Evolutionary conservation across 2,329 filamentous ascomycete species (phyloP).

Genomic region (Neopestalotiopsis sp.): DNA sequence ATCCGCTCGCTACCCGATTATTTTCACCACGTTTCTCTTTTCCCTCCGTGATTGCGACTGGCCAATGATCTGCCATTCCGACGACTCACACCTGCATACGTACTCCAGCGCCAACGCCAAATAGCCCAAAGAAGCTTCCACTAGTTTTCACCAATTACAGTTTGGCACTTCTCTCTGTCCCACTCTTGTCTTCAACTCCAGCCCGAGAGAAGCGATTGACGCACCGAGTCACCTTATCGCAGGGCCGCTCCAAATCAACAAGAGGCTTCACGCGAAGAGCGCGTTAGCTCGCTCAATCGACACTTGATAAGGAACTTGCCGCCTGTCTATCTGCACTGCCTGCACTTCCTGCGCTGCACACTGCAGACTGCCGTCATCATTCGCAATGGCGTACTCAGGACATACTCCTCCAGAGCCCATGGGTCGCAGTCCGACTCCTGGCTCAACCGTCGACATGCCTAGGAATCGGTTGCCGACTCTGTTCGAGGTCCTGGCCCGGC

Average conservation of each 20-base stretch:
- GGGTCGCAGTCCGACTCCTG: conserved; percentile 53
- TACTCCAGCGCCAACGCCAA: conserved; percentile 4
- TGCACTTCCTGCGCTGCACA: too few species aligned
- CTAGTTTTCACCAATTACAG: conserved; percentile 11
- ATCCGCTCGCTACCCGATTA: conserved; percentile 28
- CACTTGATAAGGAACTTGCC: neutral
- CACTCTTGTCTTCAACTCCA: neutral
- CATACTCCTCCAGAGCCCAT: conserved; percentile 26
- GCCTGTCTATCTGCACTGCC: neutral
- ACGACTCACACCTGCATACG: conserved; percentile 8
- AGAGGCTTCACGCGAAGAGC: neutral
- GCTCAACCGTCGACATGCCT: conserved; percentile 57
- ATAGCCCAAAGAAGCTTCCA: conserved; percentile 9
- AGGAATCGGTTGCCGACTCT: conserved; percentile 91
- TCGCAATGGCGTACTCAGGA: conserved; percentile 43
- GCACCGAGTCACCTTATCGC: conserved; percentile 8
- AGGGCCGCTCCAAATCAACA: neutral
- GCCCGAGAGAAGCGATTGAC: neutral
- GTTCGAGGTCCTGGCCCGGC: conserved; percentile 92
- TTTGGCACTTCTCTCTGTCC: neutral
- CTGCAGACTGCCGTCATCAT: conserved; percentile 9
- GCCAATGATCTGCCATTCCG: neutral
- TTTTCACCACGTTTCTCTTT: neutral
- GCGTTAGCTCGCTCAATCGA: neutral
- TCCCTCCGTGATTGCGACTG: conserved; percentile 11